phyloP scores from a whole-genome alignment of 2,329 filamentous ascomycete species.

The Triangularia verruculosa region DNA sequence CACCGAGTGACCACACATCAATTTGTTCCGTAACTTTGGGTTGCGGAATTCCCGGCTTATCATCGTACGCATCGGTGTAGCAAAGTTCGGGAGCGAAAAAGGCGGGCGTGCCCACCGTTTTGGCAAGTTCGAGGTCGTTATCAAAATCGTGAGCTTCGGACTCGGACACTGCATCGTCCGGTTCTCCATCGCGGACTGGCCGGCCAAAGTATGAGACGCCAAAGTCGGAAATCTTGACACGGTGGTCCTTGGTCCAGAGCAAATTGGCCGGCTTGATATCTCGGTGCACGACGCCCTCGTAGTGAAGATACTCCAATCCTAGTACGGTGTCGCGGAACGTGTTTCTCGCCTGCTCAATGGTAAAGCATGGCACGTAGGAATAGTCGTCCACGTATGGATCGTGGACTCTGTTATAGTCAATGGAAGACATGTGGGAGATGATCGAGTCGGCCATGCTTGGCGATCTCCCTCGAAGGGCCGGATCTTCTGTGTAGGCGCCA shows the following conservation, averaged over 20 bases:
- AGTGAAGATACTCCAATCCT: constrained; percentile 89
- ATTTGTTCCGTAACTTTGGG: constrained; percentile 88
- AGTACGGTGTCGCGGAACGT: constrained; percentile 91
- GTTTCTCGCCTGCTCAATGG: constrained; percentile 74
- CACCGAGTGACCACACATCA: constrained; percentile 94
- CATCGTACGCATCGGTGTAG: constrained; percentile 72
- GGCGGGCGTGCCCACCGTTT: constrained; percentile 94
- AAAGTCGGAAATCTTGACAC: constrained; percentile 98
- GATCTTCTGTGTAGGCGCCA: constrained; percentile 62
- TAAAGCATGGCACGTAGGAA: constrained; percentile 91
- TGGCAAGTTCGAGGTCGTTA: constrained; percentile 92
- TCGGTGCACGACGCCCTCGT: constrained; percentile 78
- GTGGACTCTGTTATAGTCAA: constrained; percentile 59
- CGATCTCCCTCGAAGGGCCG: constrained; percentile 61
- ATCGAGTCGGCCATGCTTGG: constrained; percentile 79
- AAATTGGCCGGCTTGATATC: constrained; percentile 90
- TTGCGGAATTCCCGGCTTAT: constrained; percentile 39
- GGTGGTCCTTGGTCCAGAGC: constrained; percentile 77
- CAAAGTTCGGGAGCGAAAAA: constrained; percentile 98
- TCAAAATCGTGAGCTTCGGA: constrained; percentile 84
- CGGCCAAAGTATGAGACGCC: constrained; percentile 96
- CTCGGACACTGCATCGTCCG: constrained; percentile 71
- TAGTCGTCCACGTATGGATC: constrained; percentile 79
- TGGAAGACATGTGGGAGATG: constrained; percentile 65
- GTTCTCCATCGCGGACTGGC: constrained; percentile 77